These are phyloP conservation scores for Aureobasidium namibiae DNA, from an alignment of 2,329 filamentous ascomycete genomes.

Conservation along the genomic window DNA sequence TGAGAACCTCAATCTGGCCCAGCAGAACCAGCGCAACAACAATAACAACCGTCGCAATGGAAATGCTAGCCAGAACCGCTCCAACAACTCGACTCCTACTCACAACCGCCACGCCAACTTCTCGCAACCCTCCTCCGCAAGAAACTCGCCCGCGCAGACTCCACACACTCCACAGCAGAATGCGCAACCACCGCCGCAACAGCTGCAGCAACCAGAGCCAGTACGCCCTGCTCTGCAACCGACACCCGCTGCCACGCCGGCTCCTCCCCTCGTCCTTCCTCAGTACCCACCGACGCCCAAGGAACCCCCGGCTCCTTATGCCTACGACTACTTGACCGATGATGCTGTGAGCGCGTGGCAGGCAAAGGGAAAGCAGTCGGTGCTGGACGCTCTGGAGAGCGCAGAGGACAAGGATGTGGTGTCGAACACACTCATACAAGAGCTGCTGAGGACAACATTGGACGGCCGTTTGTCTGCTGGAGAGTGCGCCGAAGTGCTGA, in stretches of 20 bases:
- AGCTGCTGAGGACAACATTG: constrained; percentile 69
- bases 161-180: constrained; percentile 12
- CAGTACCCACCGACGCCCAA: constrained; percentile 15
- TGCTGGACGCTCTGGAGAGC: constrained; percentile 57
- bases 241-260: constrained; percentile 12
- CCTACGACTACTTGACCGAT: constrained; percentile 69
- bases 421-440: constrained; percentile 70
- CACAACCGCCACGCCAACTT: constrained; percentile 12
- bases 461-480: constrained; percentile 57
- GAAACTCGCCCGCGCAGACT: constrained; percentile 12
- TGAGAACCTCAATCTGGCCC: constrained; percentile 43
- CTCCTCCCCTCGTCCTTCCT: constrained; percentile 13
- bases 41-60: constrained; percentile 2
- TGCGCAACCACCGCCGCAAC: constrained; percentile 10
- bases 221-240: neutral
- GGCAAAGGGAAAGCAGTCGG: constrained; percentile 54
- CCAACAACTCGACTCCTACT: constrained; percentile 10
- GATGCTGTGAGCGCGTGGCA: constrained; percentile 61
- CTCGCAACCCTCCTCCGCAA: constrained; percentile 7
- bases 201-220: neutral
- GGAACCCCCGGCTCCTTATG: constrained; percentile 40
- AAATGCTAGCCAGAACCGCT: constrained; percentile 13
- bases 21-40: constrained; percentile 35
- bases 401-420: constrained; percentile 59
- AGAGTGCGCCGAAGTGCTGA: constrained; percentile 65